Base-by-base conservation (phyloP, 2,329 filamentous ascomycete species). In the Botrytis paeoniae region DNA sequence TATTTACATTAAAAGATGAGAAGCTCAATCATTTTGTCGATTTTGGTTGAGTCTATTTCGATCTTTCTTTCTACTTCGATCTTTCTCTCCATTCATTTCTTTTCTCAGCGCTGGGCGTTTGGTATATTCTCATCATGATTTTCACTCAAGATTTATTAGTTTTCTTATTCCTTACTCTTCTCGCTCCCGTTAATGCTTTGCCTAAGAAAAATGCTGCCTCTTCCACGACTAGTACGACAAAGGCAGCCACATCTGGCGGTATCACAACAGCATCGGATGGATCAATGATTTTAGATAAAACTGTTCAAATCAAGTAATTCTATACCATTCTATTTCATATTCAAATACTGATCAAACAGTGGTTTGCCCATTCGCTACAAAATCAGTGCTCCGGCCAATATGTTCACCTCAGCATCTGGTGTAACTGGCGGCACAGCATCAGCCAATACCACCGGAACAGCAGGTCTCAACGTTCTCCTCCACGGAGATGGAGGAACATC, bases 401-500 rank as follows among this genome's bases (percentile, higher is more conserved):
- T 86, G 71, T 89, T 89, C 81, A 85, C 86, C 7, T 78, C 84
- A 1, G 81, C 80, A 18, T 85, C 85, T 6, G 84, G 85, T 57
- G 85, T 89, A 1, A 78, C 82, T n/a, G 87, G 86, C 51, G 86
- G 78, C 12, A 74, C 79, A 16, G 75, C 78, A 68, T 35, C 81
- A 80, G 69, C 74, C 61, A 78, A 77, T 43, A 73, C 78, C 35
- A 76, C 76, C 0, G 84, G 85, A 8, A 75, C 80, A 10, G 80
- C 87, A 43, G 86, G 86, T 68, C 82, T 88, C 10, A 89, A 89
- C 76, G 85, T 89, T 22, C 84, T 89, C 51, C 83, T 89, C 5
- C 88, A 89, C 78, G 87, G 87, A 68, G 88, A 89, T 78, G 87
- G 88, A 60, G 88, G 88, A 10, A 85, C 88, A 76, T 87, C 85